Evolutionary conservation across 2,329 filamentous ascomycete genomes (phyloP).

Genomic region (Fusarium chaquense): DNA sequence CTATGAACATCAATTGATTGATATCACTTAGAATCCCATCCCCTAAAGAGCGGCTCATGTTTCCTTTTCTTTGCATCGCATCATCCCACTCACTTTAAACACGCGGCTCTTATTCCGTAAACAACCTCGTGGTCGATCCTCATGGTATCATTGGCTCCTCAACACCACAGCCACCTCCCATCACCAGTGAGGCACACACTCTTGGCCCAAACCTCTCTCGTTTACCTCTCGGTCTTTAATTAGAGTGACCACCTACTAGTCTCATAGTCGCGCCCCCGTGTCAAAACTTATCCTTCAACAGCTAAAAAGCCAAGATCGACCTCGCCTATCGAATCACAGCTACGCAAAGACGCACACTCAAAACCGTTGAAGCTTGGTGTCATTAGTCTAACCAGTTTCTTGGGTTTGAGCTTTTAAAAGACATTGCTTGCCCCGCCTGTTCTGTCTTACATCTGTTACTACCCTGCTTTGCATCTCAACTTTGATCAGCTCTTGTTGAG

Average conservation of each 20-base stretch:
- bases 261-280: not conserved
- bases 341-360: constrained; percentile 36
- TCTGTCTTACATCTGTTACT: not conserved
- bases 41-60: not conserved
- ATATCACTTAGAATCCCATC: not conserved
- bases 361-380: constrained; percentile 2
- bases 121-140: constrained; percentile 40
- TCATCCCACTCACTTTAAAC: not conserved
- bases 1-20: not conserved
- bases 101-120: constrained; percentile 15
- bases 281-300: constrained; percentile 4
- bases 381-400: constrained; percentile 30
- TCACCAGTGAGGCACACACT: constrained; percentile 2
- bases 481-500: constrained; percentile 18
- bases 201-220: constrained; percentile 1
- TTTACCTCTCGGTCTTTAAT: constrained; percentile 5
- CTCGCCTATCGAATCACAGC: constrained; percentile 40
- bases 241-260: not conserved
- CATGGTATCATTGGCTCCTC: constrained; percentile 34
- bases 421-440: not conserved
- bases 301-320: constrained; percentile 17
- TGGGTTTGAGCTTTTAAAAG: constrained; percentile 26
- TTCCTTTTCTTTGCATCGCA: not conserved
- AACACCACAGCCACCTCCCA: not conserved
- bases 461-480: not conserved